Evolutionary conservation across 441 rosid genomes (phyloP).

Genomic region (Geranium incanum): DNA sequence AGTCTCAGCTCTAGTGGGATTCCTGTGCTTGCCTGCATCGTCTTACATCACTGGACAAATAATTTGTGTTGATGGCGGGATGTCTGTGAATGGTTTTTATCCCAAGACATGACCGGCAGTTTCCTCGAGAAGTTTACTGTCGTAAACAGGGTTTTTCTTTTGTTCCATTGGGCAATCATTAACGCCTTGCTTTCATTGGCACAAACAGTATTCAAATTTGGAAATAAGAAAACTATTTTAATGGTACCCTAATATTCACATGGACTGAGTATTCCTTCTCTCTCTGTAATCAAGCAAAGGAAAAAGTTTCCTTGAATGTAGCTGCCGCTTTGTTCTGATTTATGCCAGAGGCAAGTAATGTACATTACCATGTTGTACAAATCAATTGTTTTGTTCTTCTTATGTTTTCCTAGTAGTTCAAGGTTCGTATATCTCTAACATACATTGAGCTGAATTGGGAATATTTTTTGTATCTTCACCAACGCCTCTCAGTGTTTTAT

Average conservation of each 20-base stretch:
- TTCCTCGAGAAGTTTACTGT: background rate
- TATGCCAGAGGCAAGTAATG: constrained; percentile 1
- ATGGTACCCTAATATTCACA: background rate
- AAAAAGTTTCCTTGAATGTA: background rate
- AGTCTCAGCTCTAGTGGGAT: constrained; percentile 44
- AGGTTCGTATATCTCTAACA: background rate
- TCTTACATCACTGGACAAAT: constrained; percentile 52
- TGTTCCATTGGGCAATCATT: background rate
- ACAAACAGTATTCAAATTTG: background rate
- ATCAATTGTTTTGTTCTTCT: background rate
- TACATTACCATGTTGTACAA: background rate
- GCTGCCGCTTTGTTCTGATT: background rate
- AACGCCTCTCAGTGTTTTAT: too few relatives aligned
- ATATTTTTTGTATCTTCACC: too few relatives aligned
- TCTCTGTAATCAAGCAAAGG: background rate
- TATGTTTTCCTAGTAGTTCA: background rate
- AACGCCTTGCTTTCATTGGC: background rate
- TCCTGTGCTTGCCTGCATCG: constrained; percentile 48
- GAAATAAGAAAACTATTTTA: background rate
- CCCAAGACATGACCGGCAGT: constrained; percentile 30
- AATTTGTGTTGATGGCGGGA: constrained; percentile 49
- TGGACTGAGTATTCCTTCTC: background rate
- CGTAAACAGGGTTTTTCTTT: background rate
- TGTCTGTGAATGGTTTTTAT: constrained; percentile 42
- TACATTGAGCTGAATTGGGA: background rate